phyloP scores from a whole-genome alignment of 805 yeast genomes.

The Komagataella pseudopastoris region DNA sequence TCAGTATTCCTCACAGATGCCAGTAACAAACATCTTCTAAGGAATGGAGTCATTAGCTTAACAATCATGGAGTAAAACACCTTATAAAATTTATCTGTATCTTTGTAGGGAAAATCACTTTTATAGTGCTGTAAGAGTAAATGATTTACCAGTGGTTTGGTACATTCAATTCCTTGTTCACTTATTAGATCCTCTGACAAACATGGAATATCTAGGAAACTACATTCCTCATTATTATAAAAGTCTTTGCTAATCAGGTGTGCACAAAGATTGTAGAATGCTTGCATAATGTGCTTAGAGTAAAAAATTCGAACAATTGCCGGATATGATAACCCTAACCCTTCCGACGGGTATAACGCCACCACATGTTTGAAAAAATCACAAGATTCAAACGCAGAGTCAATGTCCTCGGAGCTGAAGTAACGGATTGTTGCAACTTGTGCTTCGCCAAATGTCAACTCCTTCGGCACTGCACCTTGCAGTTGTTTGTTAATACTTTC shows the following conservation, averaged over 20 bases:
- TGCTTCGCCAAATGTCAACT: background rate
- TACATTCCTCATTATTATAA: background rate
- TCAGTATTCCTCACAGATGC: slow-evolving; percentile 40
- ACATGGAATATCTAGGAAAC: background rate
- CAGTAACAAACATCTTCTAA: slow-evolving; percentile 48
- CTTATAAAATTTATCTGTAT: slow-evolving; percentile 1
- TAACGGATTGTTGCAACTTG: background rate
- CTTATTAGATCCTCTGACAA: slow-evolving; percentile 9
- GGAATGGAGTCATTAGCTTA: slow-evolving; percentile 48
- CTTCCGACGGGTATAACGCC: slow-evolving; percentile 32
- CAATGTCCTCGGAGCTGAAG: background rate
- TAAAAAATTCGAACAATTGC: slow-evolving; percentile 35
- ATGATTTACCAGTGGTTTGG: background rate
- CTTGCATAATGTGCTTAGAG: slow-evolving; percentile 38
- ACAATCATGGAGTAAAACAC: slow-evolving; percentile 35
- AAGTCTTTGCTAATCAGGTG: background rate
- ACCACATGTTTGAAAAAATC: slow-evolving; percentile 45
- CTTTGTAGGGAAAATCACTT: background rate
- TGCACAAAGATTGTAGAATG: slow-evolving; percentile 8
- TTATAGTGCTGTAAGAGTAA: background rate
- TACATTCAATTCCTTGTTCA: slow-evolving; percentile 5
- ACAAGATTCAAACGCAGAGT: slow-evolving; percentile 1
- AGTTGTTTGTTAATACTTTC: background rate
- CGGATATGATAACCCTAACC: slow-evolving; percentile 29
- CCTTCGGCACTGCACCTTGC: background rate